Evolutionary conservation across 1,284 basidiomycete genomes (phyloP), one percentile per base, ranked within the genome.

Genomic region (Ceratobasidium sp.): DNA sequence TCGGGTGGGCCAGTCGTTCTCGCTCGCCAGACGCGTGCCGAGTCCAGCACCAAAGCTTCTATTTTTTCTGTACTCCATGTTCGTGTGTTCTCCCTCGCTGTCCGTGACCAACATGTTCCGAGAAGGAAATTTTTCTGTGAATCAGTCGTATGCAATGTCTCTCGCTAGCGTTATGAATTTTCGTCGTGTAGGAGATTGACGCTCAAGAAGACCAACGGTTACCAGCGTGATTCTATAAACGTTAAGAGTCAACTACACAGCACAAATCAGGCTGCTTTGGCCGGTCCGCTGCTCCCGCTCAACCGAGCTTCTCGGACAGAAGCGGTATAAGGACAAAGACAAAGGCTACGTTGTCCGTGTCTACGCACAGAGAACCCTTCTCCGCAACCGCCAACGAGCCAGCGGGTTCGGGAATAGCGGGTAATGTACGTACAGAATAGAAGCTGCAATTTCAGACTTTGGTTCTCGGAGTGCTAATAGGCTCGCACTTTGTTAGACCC

Each of bases 131-230:
- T 64, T 45, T 49, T 31, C 47, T 17, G 56, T 7, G 56, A 60
- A 31, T 17, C 26, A 37, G 17, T 7, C 33, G 56, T 20, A 31
- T n/a, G 4, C 31, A 33, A 23, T n/a, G 6, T 53, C 49, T 23
- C 10, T 31, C 11, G 56, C 56, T 15, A 33, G 33, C 20, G 26
- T 60, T 10, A 15, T 35, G 17, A 35, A 60, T 45, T 17, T 42
- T 45, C 11, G 66, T 68, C 49, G 49, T 11, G 28, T 28, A 33
- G 66, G 64, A 13, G 53, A 68, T 54, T 68, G 49, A 23, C 66
- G 66, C 66, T 54, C 66, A 35, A 56, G 66, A 68, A 68, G 47
- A 23, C 17, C 37, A 3, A 2, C 17, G 45, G 61, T 64, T 23
- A 39, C 37, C 28, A 60, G n/a, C 33, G 56, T 60, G 56, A 60